Base-by-base conservation (phyloP, 345 rosid genomes). In the Camelina laxa region DNA sequence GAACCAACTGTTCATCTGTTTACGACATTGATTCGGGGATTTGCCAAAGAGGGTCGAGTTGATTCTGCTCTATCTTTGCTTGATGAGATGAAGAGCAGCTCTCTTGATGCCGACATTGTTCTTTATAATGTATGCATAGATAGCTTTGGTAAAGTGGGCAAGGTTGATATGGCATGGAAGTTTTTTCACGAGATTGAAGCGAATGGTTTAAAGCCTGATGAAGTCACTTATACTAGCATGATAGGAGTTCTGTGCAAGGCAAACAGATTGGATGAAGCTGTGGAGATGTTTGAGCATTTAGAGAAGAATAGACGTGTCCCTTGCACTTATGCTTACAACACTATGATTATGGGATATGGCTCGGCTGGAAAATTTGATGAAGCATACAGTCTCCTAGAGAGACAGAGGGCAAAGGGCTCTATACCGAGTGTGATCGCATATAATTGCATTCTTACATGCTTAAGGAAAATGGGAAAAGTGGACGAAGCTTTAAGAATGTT, bases 281-380 rank as follows among this genome's bases (percentile, higher is more conserved):
- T 89, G 75, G 89, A 85, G 69, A 79, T 95, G 58, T 92, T 95
- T 72, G 97, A 95, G 85, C 81, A 88, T 73, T 79, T 92, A 88
- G 98, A 92, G 77, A 61, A 58, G 36, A 81, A 70, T 20, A 80
- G 89, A 76, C 72, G 80, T 13, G 98, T 90, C 55, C 98, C 98
- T 5, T 95, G 94, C 78, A 86, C 85, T 6, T 95, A 89, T 85
- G 99, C 96, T 67, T 95, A 90, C 83, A 92, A 86, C 75, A 95
- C 98, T 17, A 89, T 95, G 99, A 88, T 92, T 35, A 95, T 95
- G 99, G 97, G 97, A 33, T 95, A 90, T 66, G 97, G 97, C 71
- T 87, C 81, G 4, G 91, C 87, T 45, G 97, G 99, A 49, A 92
- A 85, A 76, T 92, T 95, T 82, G 88, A 86, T 15, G 87, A 90